Percentiles rank a stretch among this genome's conserved stretches.
These are phyloP conservation scores for Plantago ovata DNA, from an alignment of 257 asterid genomes.

Conservation along the genomic window DNA sequence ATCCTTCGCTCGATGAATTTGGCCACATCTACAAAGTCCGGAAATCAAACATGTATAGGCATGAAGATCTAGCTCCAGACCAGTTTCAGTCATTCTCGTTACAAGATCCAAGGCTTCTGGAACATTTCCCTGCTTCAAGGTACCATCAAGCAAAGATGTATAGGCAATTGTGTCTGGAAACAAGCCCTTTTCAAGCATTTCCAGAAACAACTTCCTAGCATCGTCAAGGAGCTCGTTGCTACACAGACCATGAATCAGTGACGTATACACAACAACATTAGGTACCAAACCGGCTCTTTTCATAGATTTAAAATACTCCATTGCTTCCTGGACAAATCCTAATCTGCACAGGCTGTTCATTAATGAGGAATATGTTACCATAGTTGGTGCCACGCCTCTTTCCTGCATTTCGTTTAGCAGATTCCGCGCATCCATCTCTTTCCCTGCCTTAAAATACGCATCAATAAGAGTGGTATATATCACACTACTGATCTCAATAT, in stretches of 20 bases:
- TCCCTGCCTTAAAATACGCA: conserved; percentile 75
- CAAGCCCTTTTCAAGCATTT: conserved; percentile 63
- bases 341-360: conserved; percentile 71
- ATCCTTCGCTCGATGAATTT: conserved; percentile 54
- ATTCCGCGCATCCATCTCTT: conserved; percentile 52
- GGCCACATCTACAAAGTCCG: conserved; percentile 67
- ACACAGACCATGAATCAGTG: conserved; percentile 73
- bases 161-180: conserved; percentile 62
- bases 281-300: conserved; percentile 53
- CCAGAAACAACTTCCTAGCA: conserved; percentile 57
- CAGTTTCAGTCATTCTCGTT: conserved; percentile 53
- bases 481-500: conserved; percentile 50
- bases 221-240: conserved; percentile 46
- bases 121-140: conserved; percentile 58
- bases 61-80: conserved; percentile 71
- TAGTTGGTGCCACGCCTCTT: conserved; percentile 51
- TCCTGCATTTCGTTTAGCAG: conserved; percentile 68
- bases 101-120: conserved; percentile 64
- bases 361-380: conserved; percentile 56
- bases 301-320: conserved; percentile 45
- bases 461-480: conserved; percentile 67
- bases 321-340: conserved; percentile 70
- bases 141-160: conserved; percentile 69
- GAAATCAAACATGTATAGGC: conserved; percentile 71
- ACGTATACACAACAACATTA: conserved; percentile 63